Percentiles rank a stretch among this genome's conserved stretches.
Evolutionary conservation across 2,329 filamentous ascomycete genomes (phyloP).

Genomic region (Neonectria ditissima): DNA sequence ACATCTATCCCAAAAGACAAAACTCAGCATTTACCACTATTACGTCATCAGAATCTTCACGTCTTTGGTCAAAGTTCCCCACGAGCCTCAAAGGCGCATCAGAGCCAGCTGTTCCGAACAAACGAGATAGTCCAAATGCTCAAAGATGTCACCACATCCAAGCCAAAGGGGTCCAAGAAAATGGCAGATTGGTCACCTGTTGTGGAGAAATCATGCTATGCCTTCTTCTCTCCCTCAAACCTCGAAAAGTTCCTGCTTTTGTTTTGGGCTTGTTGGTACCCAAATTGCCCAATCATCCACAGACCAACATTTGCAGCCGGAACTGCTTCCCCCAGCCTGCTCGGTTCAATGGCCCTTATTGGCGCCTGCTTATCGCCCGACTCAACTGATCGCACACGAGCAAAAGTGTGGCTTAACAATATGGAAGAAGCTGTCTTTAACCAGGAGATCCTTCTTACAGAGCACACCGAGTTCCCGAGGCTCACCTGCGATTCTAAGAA

Average conservation of each 20-base stretch:
- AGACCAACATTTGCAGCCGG: background rate
- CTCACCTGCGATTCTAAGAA: background rate
- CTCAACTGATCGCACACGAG: background rate
- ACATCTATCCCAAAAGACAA: background rate
- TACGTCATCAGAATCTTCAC: background rate
- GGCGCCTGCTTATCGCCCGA: slow-evolving; percentile 15
- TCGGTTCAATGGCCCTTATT: slow-evolving; percentile 8
- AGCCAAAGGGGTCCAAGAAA: slow-evolving; percentile 1
- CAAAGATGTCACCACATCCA: slow-evolving; percentile 1
- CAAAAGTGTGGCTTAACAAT: slow-evolving; percentile 12
- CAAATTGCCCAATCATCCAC: slow-evolving; percentile 9
- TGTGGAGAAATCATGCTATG: slow-evolving; percentile 1
- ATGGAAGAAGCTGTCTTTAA: slow-evolving; percentile 7
- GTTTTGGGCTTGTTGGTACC: slow-evolving; percentile 14
- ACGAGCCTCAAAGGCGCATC: background rate
- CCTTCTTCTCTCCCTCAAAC: slow-evolving; percentile 6
- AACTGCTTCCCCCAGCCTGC: background rate
- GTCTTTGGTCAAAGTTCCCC: background rate
- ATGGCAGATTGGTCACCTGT: slow-evolving; percentile 4
- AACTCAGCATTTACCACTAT: background rate
- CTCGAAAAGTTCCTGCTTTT: slow-evolving; percentile 5
- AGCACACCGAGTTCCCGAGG: background rate
- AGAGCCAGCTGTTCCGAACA: background rate
- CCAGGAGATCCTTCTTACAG: background rate
- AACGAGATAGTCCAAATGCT: slow-evolving; percentile 3